Percentiles rank a stretch among this genome's conserved stretches.
Conservation (phyloP, 2,329 filamentous ascomycete genomes). For the Botrytis porri region DNA sequence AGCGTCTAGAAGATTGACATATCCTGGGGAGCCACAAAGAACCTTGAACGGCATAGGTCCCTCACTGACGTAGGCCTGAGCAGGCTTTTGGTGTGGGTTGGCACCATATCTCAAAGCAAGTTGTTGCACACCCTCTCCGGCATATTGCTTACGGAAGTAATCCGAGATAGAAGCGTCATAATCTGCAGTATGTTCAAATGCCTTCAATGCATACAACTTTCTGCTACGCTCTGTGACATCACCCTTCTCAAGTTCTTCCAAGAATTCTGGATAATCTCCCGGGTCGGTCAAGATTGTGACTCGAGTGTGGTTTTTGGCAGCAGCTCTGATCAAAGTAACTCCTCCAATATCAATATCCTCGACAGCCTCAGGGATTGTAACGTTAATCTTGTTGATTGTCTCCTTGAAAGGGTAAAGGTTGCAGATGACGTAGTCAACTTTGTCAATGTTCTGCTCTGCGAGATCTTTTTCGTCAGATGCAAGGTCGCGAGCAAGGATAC, state of each 20-base stretch:
- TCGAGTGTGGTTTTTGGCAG: constrained; percentile 94
- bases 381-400: constrained; percentile 93
- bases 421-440: constrained; percentile 95
- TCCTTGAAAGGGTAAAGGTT: constrained; percentile 99
- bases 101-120: constrained; percentile 87
- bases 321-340: constrained; percentile 91
- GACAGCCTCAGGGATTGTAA: constrained; percentile 93
- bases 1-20: constrained; percentile 95
- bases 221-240: constrained; percentile 83
- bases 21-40: constrained; percentile 83
- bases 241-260: constrained; percentile 83
- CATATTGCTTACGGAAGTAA: constrained; percentile 98
- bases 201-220: constrained; percentile 90
- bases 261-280: constrained; percentile 87
- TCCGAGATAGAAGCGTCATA: constrained; percentile 93
- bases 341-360: constrained; percentile 99
- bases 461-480: constrained; percentile 96
- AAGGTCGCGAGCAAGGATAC: constrained; percentile 90
- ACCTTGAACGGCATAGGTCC: constrained; percentile 90
- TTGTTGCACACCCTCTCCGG: constrained; percentile 78
- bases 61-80: constrained; percentile 73
- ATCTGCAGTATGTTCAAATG: constrained; percentile 96
- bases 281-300: constrained; percentile 97
- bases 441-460: constrained; percentile 89
- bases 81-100: constrained; percentile 98